Evolutionary conservation across 2,329 filamentous ascomycete species (phyloP).

Genomic region (Tolypocladium endophyticum): DNA sequence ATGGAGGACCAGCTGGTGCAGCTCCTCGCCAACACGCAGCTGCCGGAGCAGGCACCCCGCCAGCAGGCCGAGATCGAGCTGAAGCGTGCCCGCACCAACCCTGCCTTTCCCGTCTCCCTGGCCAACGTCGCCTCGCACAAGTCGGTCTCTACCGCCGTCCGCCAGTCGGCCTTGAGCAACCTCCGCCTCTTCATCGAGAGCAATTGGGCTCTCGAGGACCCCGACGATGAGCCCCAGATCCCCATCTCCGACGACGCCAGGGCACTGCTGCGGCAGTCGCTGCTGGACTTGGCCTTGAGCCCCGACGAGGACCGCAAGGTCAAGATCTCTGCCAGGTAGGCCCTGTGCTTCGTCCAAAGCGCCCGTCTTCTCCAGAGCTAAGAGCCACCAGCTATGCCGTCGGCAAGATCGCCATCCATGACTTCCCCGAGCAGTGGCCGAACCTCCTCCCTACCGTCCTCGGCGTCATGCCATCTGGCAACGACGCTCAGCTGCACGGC

Average conservation of each 20-base stretch:
- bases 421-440: constrained; percentile 96
- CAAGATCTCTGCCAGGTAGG: constrained; percentile 77
- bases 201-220: constrained; percentile 71
- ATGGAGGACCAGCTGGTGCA: constrained; percentile 93
- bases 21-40: constrained; percentile 80
- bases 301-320: constrained; percentile 72
- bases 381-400: constrained; percentile 49
- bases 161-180: constrained; percentile 71
- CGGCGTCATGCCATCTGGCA: constrained; percentile 63
- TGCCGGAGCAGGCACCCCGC: constrained; percentile 62
- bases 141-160: constrained; percentile 61
- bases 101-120: constrained; percentile 69
- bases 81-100: constrained; percentile 55
- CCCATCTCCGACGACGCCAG: constrained; percentile 66
- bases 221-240: constrained; percentile 52
- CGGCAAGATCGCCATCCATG: constrained; percentile 85
- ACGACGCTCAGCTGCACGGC: constrained; percentile 75
- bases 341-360: background rate
- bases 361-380: no score
- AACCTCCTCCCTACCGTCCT: constrained; percentile 73
- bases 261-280: constrained; percentile 56
- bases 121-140: constrained; percentile 70
- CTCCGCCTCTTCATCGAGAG: constrained; percentile 75
- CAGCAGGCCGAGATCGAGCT: constrained; percentile 82
- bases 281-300: constrained; percentile 70